Evolutionary conservation across 2,329 filamentous ascomycete species (phyloP).

Genomic region (Penicillium paneum): DNA sequence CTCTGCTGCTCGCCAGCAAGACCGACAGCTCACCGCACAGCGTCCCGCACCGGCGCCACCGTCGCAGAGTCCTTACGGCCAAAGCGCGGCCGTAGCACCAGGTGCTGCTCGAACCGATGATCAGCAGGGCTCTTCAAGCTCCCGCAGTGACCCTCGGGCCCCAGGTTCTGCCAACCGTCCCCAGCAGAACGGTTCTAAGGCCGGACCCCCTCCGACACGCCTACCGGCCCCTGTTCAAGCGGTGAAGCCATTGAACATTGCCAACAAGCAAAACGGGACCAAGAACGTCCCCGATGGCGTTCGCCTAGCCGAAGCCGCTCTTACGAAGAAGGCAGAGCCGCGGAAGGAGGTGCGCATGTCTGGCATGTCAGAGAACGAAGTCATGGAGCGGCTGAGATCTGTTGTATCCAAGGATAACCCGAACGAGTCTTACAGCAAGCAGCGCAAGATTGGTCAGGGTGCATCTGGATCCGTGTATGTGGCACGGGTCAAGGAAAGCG

Average conservation of each 20-base stretch:
- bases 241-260: conserved; percentile 77
- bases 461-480: conserved; percentile 98
- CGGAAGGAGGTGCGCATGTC: conserved; percentile 97
- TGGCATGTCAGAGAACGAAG: conserved; percentile 93
- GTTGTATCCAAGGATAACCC: conserved; percentile 96
- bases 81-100: conserved; percentile 35
- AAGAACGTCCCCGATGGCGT: conserved; percentile 60
- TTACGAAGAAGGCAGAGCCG: conserved; percentile 74
- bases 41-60: conserved; percentile 73
- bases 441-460: conserved; percentile 99
- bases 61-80: conserved; percentile 33
- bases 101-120: conserved; percentile 31
- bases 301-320: conserved; percentile 83
- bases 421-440: conserved; percentile 93
- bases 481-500: conserved; percentile 86
- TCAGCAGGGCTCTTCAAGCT: conserved; percentile 34
- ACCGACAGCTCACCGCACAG: conserved; percentile 65
- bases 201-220: conserved; percentile 55
- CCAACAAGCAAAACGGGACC: conserved; percentile 57
- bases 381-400: conserved; percentile 92
- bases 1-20: conserved; percentile 47
- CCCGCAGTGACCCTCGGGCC: conserved; percentile 34
- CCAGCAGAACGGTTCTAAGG: conserved; percentile 47
- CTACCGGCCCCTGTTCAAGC: conserved; percentile 54
- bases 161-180: conserved; percentile 43